Percentiles rank a stretch among this genome's conserved stretches.
Evolutionary conservation across 345 rosid species (phyloP).

Genomic region (Laguncularia racemosa): DNA sequence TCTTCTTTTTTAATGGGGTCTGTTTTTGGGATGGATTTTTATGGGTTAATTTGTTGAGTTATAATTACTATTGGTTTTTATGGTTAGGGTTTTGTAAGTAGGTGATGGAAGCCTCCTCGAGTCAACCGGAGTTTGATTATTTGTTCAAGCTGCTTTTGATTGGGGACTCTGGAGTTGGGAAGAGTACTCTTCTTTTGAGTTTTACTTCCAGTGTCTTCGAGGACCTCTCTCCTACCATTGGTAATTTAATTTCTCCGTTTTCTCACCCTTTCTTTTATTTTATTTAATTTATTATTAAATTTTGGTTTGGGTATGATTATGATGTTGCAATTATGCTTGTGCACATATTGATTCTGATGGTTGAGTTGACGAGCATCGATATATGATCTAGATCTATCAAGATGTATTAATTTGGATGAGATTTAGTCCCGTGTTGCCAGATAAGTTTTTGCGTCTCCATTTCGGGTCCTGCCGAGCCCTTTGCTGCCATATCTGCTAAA

Average conservation of each 20-base stretch:
- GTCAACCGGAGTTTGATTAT: conserved; percentile 62
- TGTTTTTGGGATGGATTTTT: too few relatives aligned
- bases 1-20: too few relatives aligned
- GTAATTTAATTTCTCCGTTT: conserved; percentile 14
- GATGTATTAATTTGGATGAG: too few relatives aligned
- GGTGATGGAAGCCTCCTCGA: conserved; percentile 51
- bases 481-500: too few relatives aligned
- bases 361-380: neutral
- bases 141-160: conserved; percentile 65
- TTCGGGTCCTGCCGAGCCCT: too few relatives aligned
- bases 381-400: too few relatives aligned
- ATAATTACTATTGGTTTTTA: neutral
- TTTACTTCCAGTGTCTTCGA: conserved; percentile 66
- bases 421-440: too few relatives aligned
- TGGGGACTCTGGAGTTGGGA: conserved; percentile 89
- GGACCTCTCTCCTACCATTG: conserved; percentile 72
- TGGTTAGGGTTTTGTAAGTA: neutral
- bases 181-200: conserved; percentile 67
- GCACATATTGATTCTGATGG: neutral
- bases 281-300: neutral
- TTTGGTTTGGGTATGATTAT: neutral
- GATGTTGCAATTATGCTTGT: too few relatives aligned
- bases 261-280: neutral
- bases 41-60: neutral
- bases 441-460: too few relatives aligned